phyloP scores from a whole-genome alignment of 2,329 filamentous ascomycete species.

The Neophaeococcomyces aloes region DNA sequence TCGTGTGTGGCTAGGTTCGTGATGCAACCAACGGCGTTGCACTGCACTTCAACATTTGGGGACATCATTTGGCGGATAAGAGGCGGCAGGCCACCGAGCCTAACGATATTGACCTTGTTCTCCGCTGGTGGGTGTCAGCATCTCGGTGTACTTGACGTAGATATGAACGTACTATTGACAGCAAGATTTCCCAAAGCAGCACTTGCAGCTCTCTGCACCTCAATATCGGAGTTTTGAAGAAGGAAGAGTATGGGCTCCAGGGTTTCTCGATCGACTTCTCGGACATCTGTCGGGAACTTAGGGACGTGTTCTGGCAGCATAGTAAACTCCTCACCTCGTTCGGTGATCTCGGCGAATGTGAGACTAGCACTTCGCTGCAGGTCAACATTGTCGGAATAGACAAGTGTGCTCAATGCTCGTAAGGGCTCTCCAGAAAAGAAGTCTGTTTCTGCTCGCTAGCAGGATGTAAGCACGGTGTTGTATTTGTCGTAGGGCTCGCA shows the following conservation, averaged over 20 bases:
- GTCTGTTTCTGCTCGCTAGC: constrained; percentile 84
- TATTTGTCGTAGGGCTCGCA: background rate
- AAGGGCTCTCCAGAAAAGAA: constrained; percentile 96
- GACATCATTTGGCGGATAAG: constrained; percentile 98
- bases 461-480: constrained; percentile 17
- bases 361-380: constrained; percentile 93
- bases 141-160: constrained; percentile 4
- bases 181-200: constrained; percentile 91
- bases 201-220: constrained; percentile 92
- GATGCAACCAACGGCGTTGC: constrained; percentile 97
- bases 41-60: constrained; percentile 94
- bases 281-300: constrained; percentile 58
- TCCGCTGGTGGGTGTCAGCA: constrained; percentile 59
- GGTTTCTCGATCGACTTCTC: constrained; percentile 88
- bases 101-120: constrained; percentile 95
- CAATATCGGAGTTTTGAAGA: constrained; percentile 87
- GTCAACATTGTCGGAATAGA: constrained; percentile 98
- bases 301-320: constrained; percentile 2
- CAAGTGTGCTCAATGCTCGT: constrained; percentile 83
- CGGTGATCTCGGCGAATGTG: constrained; percentile 97
- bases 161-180: constrained; percentile 68
- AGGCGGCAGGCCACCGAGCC: constrained; percentile 77
- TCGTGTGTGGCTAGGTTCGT: constrained; percentile 97
- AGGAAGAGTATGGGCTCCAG: constrained; percentile 93
- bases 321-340: constrained; percentile 59